phyloP scores from a whole-genome alignment of 169 alveolate species.

The Eimeria acervulina region DNA sequence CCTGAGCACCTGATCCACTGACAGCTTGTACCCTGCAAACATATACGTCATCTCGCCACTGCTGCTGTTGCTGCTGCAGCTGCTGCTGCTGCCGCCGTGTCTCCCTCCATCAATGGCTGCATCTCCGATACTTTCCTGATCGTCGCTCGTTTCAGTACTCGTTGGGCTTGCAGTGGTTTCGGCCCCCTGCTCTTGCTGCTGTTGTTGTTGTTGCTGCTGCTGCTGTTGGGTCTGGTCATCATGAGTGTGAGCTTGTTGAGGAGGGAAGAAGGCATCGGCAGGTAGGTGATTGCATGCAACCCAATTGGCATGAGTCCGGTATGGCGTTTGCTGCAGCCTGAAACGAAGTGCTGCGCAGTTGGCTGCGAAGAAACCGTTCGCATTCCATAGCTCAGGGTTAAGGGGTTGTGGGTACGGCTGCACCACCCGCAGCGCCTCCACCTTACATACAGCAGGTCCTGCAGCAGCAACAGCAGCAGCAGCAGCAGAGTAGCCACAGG shows the following conservation, averaged over 20 bases:
- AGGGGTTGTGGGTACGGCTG: constrained; percentile 75
- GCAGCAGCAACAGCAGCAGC: constrained; percentile 12
- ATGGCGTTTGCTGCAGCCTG: constrained; percentile 49
- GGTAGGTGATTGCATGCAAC: constrained; percentile 45
- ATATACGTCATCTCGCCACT: neutral
- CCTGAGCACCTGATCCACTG: constrained; percentile 24
- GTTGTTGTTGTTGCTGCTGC: constrained; percentile 42
- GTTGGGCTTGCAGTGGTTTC: neutral
- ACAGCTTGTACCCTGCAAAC: constrained; percentile 22
- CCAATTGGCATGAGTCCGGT: constrained; percentile 58
- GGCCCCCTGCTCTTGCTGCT: neutral
- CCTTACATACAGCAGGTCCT: constrained; percentile 52
- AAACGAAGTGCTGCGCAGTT: constrained; percentile 64
- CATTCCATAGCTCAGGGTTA: constrained; percentile 14
- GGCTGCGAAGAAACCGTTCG: constrained; percentile 15
- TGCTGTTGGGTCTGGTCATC: neutral
- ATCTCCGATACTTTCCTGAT: neutral
- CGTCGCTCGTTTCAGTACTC: neutral
- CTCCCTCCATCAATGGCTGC: neutral
- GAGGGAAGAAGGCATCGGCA: constrained; percentile 67
- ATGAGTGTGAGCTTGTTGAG: neutral
- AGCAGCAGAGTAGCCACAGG: neutral
- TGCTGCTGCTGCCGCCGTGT: neutral
- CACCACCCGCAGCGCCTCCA: constrained; percentile 45
- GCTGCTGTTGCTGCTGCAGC: constrained; percentile 33